These are phyloP conservation scores for Rhodotorula sp. DNA, from an alignment of 1,284 basidiomycete species.

Conservation along the genomic window DNA sequence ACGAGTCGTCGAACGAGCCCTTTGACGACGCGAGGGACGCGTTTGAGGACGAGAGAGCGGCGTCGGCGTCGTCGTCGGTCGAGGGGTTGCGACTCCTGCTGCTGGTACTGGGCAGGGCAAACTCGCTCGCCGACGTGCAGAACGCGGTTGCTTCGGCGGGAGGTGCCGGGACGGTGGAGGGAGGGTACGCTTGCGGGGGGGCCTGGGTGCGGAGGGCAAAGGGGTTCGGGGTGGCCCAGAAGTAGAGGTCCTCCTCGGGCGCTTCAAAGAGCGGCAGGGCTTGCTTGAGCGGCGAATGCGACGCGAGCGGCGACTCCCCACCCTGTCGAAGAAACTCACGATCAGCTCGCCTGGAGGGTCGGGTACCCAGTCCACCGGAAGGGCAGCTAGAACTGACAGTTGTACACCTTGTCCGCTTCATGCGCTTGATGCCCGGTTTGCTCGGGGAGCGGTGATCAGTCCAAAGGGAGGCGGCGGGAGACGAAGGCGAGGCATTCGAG, in stretches of 20 bases:
- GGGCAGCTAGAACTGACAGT: not conserved
- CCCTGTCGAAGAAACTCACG: not conserved
- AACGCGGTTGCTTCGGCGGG: not conserved
- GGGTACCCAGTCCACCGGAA: too few relatives aligned
- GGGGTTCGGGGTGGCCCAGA: slow-evolving; percentile 7
- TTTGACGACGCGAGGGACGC: slow-evolving; percentile 13
- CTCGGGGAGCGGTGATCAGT: slow-evolving; percentile 2
- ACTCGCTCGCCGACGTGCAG: slow-evolving; percentile 13
- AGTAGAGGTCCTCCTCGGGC: not conserved
- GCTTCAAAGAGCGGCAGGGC: not conserved
- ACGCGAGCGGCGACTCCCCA: slow-evolving; percentile 1
- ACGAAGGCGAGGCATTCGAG: not conserved
- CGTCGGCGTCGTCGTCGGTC: slow-evolving; percentile 10
- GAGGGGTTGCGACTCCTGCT: slow-evolving; percentile 1
- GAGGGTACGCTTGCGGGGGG: not conserved
- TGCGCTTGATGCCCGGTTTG: not conserved
- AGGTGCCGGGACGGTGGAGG: not conserved
- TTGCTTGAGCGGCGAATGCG: slow-evolving; percentile 7
- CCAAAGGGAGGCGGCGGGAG: not conserved
- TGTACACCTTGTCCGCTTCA: not conserved
- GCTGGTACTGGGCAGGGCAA: slow-evolving; percentile 12
- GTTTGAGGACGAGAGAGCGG: slow-evolving; percentile 11
- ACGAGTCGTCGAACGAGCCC: slow-evolving; percentile 18
- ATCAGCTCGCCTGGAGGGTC: not conserved
- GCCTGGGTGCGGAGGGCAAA: not conserved